A percentile compares a stretch with the other conserved stretches of the same genome.
Conservation (phyloP, 2,329 filamentous ascomycete species). For the Emmonsiellopsis sp. region DNA sequence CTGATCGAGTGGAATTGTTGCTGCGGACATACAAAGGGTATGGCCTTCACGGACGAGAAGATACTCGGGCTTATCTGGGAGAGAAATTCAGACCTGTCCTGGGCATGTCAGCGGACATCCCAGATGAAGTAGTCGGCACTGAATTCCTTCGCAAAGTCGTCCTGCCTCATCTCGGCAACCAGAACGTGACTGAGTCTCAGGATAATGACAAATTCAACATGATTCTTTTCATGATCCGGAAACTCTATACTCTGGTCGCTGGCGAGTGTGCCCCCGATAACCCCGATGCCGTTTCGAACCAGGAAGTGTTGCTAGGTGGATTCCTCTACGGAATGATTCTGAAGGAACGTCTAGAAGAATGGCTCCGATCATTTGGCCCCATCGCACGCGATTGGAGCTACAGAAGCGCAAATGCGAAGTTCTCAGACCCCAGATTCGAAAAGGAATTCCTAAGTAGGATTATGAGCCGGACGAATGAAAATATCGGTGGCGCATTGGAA, state of each 20-base stretch:
- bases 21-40: slow-evolving; percentile 91
- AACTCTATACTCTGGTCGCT: slow-evolving; percentile 85
- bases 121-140: slow-evolving; percentile 78
- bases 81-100: slow-evolving; percentile 85
- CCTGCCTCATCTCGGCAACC: slow-evolving; percentile 79
- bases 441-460: slow-evolving; percentile 72
- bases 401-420: slow-evolving; percentile 45
- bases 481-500: slow-evolving; percentile 75
- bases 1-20: slow-evolving; percentile 84
- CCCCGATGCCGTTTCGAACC: slow-evolving; percentile 90
- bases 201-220: slow-evolving; percentile 89
- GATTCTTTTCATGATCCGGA: slow-evolving; percentile 91
- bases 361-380: slow-evolving; percentile 57
- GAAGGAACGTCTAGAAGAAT: slow-evolving; percentile 89
- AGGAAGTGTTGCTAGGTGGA: slow-evolving; percentile 86
- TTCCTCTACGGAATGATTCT: slow-evolving; percentile 92
- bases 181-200: slow-evolving; percentile 72
- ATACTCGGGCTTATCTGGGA: slow-evolving; percentile 79
- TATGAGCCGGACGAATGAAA: slow-evolving; percentile 74
- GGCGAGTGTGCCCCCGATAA: slow-evolving; percentile 92
- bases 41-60: slow-evolving; percentile 66
- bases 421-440: slow-evolving; percentile 66
- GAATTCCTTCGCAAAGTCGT: slow-evolving; percentile 88
- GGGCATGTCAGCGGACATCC: slow-evolving; percentile 71
- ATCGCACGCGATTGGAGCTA: slow-evolving; percentile 47